Base-by-base conservation (phyloP, 2,329 filamentous ascomycete species). In the Ophiostoma sp. region DNA sequence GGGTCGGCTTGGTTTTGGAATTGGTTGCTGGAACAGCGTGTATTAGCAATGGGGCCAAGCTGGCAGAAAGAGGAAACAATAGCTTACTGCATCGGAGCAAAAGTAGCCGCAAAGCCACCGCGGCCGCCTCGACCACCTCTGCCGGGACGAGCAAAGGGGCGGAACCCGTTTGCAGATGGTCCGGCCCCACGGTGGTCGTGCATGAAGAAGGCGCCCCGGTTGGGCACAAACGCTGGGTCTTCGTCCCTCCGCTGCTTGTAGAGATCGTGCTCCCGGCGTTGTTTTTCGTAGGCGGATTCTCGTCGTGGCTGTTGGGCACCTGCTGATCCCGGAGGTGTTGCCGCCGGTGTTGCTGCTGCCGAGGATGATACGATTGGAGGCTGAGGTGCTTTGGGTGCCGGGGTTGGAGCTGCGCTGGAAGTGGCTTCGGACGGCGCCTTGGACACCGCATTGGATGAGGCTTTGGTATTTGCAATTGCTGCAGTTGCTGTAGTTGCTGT, bases 201-300 rank as follows among this genome's bases (percentile, higher is more conserved):
- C 87, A 98, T 93, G 81, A 97, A 98, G 82, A 98, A 98, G 71
- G 91, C 89, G 69, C 95, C 95, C 72, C 94, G 85, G 75, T 96
- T 97, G 67, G 95, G 94, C 68, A 97, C 94, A 79, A 97, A 97
- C 11, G 93, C 88, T 47, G 94, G 94, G 77, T 97, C 92, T 74
- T 92, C 88, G 76, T 96, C 92, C 73, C 92, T 86, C 77, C 91
- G 91, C 79, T 90, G 92, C 79, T 89, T 88, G 80, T 96, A 96
- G 75, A 96, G 92, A 72, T 97, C 93, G 75, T 96, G 92, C 75
- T 97, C 93, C 73, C 90, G 88, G 72, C 91, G 87, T 77, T 91
- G 88, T 72, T 87, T 84, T 71, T 95, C 90, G 67, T 85, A 84
- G 69, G 86, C 80, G 45, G 85, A 83, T 74, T 89, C 87, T 16